Evolutionary conservation across 148 eudicot species (phyloP).

Genomic region (Chenopodium berlandieri): DNA sequence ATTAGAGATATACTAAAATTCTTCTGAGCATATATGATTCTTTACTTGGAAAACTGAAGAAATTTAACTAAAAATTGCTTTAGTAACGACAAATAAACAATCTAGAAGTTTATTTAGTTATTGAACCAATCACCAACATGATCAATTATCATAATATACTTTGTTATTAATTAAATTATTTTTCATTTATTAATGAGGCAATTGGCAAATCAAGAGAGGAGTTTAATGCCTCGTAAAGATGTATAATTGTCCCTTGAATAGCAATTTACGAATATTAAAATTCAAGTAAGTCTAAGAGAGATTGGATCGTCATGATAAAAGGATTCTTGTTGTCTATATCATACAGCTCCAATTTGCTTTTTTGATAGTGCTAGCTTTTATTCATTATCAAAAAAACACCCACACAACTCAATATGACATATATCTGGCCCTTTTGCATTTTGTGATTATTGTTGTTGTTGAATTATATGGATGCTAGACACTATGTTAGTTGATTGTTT

Average conservation of each 20-base stretch:
- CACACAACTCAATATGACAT: slow-evolving; percentile 18
- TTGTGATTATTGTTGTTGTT: slow-evolving; percentile 15
- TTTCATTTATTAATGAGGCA: background rate
- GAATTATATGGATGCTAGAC: background rate
- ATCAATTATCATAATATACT: background rate
- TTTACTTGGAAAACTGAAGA: background rate
- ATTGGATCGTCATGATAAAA: slow-evolving; percentile 12
- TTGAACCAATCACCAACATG: background rate
- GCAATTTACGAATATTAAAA: slow-evolving; percentile 1
- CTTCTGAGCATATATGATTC: background rate
- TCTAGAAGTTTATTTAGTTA: background rate
- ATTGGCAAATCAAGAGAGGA: background rate
- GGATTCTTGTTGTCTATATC: slow-evolving; percentile 13
- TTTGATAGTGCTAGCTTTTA: slow-evolving; percentile 12
- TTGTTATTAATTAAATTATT: background rate
- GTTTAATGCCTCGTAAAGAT: background rate
- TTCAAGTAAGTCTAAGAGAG: slow-evolving; percentile 9
- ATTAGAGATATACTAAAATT: no score
- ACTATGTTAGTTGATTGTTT: no score
- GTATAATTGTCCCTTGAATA: background rate
- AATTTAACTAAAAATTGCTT: background rate
- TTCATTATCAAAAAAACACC: slow-evolving; percentile 15
- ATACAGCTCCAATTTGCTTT: slow-evolving; percentile 18
- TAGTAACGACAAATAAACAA: background rate
- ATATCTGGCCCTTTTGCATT: background rate